phyloP scores from a whole-genome alignment of 2,329 filamentous ascomycete genomes.

The Aspergillus sp. region DNA sequence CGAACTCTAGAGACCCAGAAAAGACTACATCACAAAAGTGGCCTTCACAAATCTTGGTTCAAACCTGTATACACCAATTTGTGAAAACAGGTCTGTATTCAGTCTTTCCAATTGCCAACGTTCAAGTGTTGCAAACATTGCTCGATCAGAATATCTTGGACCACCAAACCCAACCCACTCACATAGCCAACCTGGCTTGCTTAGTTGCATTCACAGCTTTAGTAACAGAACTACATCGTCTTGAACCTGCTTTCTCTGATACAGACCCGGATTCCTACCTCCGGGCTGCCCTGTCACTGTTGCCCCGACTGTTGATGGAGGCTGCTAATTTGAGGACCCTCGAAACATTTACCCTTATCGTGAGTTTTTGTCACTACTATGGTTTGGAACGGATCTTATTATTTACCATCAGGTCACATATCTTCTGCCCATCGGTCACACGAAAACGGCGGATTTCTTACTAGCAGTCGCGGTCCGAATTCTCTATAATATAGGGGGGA shows the following conservation, averaged over 20 bases:
- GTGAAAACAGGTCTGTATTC: slow-evolving; percentile 22
- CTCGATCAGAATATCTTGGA: slow-evolving; percentile 10
- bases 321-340: slow-evolving; percentile 16
- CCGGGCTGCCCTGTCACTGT: slow-evolving; percentile 19
- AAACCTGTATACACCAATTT: slow-evolving; percentile 21
- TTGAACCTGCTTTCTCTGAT: slow-evolving; percentile 19
- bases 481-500: slow-evolving; percentile 21
- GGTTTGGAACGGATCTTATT: slow-evolving; percentile 11
- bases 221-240: slow-evolving; percentile 24
- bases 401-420: slow-evolving; percentile 4
- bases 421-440: slow-evolving; percentile 22
- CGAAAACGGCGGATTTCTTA: slow-evolving; percentile 19
- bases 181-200: slow-evolving; percentile 16
- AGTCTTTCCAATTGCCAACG: slow-evolving; percentile 24
- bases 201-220: slow-evolving; percentile 25
- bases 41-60: slow-evolving; percentile 17
- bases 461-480: slow-evolving; percentile 24
- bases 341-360: slow-evolving; percentile 22
- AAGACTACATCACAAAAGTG: slow-evolving; percentile 14
- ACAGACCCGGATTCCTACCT: slow-evolving; percentile 24
- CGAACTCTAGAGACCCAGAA: neutral
- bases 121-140: slow-evolving; percentile 10
- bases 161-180: neutral
- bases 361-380: slow-evolving; percentile 6
- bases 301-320: slow-evolving; percentile 24